These are phyloP conservation scores for Ogataea henricii DNA, from an alignment of 805 yeast species.

Conservation along the genomic window DNA sequence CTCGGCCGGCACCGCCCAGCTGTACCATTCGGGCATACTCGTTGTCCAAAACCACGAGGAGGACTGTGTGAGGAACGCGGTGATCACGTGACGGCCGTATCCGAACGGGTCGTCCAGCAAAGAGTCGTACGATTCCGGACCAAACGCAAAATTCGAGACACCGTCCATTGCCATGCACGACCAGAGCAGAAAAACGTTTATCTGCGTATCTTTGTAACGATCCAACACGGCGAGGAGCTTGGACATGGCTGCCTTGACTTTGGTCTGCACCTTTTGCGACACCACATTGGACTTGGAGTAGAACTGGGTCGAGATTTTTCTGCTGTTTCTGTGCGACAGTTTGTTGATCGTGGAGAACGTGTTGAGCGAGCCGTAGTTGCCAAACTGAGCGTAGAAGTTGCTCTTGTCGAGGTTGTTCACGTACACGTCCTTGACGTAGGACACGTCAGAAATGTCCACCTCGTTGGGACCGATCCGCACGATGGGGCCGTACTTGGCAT, in stretches of 20 bases:
- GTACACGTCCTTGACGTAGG: conserved; percentile 56
- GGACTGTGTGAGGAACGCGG: conserved; percentile 49
- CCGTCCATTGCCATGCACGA: conserved; percentile 75
- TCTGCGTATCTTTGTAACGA: conserved; percentile 26
- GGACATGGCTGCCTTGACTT: conserved; percentile 37
- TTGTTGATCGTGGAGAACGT: conserved; percentile 59
- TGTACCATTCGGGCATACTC: conserved; percentile 54
- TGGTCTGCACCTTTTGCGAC: conserved; percentile 33
- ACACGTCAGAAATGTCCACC: conserved; percentile 55
- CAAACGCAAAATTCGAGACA: conserved; percentile 61
- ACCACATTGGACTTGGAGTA: conserved; percentile 48
- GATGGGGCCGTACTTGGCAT: conserved; percentile 59
- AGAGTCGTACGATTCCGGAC: conserved; percentile 47
- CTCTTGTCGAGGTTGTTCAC: conserved; percentile 57
- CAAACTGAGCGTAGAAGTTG: conserved; percentile 58
- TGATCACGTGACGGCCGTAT: conserved; percentile 44
- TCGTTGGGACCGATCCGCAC: conserved; percentile 64
- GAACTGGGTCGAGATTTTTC: conserved; percentile 42
- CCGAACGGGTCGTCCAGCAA: conserved; percentile 41
- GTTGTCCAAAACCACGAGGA: conserved; percentile 70
- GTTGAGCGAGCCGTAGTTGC: conserved; percentile 57
- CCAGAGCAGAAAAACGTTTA: conserved; percentile 64
- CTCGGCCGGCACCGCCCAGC: conserved; percentile 45
- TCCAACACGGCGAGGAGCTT: conserved; percentile 30
- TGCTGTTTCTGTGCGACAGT: conserved; percentile 45